Base-by-base conservation (phyloP, 106 monocot genomes). In the Phalaenopsis equestris region DNA sequence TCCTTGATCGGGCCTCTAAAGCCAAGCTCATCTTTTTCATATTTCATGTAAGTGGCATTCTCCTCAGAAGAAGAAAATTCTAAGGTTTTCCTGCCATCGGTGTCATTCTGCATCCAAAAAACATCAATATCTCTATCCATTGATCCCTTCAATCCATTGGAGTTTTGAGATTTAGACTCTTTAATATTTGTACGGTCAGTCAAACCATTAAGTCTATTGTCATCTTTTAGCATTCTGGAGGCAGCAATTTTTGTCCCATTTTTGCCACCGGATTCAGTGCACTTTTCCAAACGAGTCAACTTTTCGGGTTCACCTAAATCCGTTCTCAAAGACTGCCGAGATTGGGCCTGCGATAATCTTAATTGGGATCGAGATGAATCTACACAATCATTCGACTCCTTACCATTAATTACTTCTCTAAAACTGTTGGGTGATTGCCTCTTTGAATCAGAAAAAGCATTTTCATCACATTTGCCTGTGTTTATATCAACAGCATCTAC, bases 1-100 rank as follows among this genome's bases (percentile, higher is more conserved):
- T 99, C 89, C 81, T 86, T 87, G 67, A 99, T 91, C 67, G 90
- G 90, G 65, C 88, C 92, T 87, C 85, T 93, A 18, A 93, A 83
- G 47, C 88, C 88, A 37, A 92, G 91, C 11, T 81, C 83, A 73
- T 91, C 85, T 81, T 95, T 99, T 72, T 90, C 92, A 91, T 89
- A 99, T 81, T 91, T 99, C 41, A 85, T 75, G 76, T 88, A 99
- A 77, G 89, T 80, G 36, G 78, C 86, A 77, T 80, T 72, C 80
- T 89, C 90, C 72, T 87, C 87, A 49, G 88, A 90, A 55, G 81
- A 87, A 78, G 89, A 88, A 80, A 82, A 87, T 45, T 90, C 90
- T 42, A 75, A 84, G 55, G 48, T 88, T 82, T 84, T 87, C 42
- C 68, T 64, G 75, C 78, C 58, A 78, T 84, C 86, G 16, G 16